Base-by-base conservation (phyloP, 1,284 basidiomycete genomes). In the Fomitopsis palustris region DNA sequence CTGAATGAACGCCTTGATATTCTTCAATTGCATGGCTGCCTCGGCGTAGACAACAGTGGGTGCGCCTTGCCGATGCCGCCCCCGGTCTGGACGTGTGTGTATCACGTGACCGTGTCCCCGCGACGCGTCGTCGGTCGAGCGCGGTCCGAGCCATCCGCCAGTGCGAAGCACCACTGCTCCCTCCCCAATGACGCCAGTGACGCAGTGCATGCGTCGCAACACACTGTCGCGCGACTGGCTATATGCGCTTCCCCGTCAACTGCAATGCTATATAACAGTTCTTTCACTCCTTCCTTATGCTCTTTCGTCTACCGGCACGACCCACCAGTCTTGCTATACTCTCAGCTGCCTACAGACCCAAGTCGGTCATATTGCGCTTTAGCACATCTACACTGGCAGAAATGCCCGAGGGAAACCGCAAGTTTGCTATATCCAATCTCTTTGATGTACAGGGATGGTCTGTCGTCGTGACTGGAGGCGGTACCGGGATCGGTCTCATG, bases 401-500 rank as follows among this genome's bases (percentile, higher is more conserved):
- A 8, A 67, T 67, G 65, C 16, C 58, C 17, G 58, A 59, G 21
- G 62, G 56, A 35, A 72, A 69, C 61, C 49, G 56, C 1, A 64
- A 67, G 38, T 69, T 69, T 52, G 61, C 62, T 6, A 33, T 62
- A 17, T 49, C 61, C 19, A 67, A 67, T 25, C 71, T 74, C 56
- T 74, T 72, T 66, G 65, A 72, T 53, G 67, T 73, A 60, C 62
- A 71, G 39, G 75, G 68, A 63, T 73, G 71, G 65, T 69, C 74
- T 53, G 67, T 63, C 53, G 67, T 78, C 57, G 72, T 77, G 56
- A 75, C 78, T 8, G 77, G 77, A 33, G 76, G 78, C 35, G 75
- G 64, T 69, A 53, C 73, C 1, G 77, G 77, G 12, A 77, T 78
- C 57, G 75, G 75, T 4, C 69, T 77, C 37, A 77, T 77, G 75